A percentile compares a stretch with the other conserved stretches of the same genome.
Evolutionary conservation across 768 basidiomycete genomes (phyloP).

Genomic region (Tulasnella sp.): DNA sequence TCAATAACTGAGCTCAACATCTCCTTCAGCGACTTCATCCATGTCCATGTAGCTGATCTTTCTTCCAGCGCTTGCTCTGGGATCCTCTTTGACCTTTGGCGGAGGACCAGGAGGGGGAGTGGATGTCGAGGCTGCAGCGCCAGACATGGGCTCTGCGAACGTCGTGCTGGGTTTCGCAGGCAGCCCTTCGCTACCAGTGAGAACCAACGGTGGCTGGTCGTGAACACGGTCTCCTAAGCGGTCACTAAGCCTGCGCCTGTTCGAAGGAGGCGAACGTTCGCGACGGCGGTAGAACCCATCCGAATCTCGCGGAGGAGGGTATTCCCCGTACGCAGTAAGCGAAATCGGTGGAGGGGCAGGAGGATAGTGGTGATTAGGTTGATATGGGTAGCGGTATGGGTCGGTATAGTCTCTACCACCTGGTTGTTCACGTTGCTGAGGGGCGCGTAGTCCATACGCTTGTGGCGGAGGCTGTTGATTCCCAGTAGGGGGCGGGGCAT

Average conservation of each 20-base stretch:
- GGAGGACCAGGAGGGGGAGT: conserved; percentile 72
- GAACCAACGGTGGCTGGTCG: conserved; percentile 40
- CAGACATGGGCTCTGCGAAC: conserved; percentile 34
- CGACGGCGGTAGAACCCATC: background rate
- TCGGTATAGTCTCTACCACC: background rate
- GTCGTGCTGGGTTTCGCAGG: conserved; percentile 67
- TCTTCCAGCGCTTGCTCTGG: conserved; percentile 80
- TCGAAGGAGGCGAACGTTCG: background rate
- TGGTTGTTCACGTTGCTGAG: background rate
- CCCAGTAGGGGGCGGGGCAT: conserved; percentile 69
- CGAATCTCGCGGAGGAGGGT: conserved; percentile 19
- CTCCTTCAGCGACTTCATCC: conserved; percentile 85
- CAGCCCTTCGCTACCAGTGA: conserved; percentile 66
- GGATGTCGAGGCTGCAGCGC: conserved; percentile 38
- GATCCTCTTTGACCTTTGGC: conserved; percentile 87
- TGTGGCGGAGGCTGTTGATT: conserved; percentile 74
- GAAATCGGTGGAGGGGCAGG: conserved; percentile 21
- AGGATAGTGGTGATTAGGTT: conserved; percentile 23
- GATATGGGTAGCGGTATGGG: background rate
- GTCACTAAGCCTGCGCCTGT: conserved; percentile 61
- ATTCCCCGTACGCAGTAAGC: background rate
- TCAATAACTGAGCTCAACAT: conserved; percentile 44
- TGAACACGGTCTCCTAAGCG: conserved; percentile 65
- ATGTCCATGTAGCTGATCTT: conserved; percentile 94
- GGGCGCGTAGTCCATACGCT: conserved; percentile 69